Base-by-base conservation (phyloP, 169 alveolate species). In the Perkinsus marinus region DNA sequence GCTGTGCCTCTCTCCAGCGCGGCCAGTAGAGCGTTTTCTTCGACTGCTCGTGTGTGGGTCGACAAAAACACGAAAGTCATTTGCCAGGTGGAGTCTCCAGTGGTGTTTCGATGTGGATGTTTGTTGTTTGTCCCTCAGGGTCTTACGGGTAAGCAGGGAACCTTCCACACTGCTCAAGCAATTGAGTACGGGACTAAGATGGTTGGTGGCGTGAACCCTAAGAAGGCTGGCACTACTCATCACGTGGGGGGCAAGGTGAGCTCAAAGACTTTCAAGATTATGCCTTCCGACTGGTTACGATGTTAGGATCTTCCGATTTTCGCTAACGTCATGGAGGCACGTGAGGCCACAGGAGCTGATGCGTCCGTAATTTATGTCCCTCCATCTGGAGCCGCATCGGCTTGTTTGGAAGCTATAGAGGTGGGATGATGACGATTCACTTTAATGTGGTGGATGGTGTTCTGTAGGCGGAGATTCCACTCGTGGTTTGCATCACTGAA, bases 401-500 rank as follows among this genome's bases (percentile, higher is more conserved):
- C 99, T 34, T 97, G 98, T 57, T 92, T 97, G 68, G 99, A 98
- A 93, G 98, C 99, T 34, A 95, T 97, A 22, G 99, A 98, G 79
- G 79, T 57, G 26, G 7, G 79, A 13, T 26, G 79, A 0, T 13
- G 5, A 57, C 9, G 79, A 13, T 2, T 30, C 26, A 13, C 22
- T 57, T 57, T n/a, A n/a, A n/a, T n/a, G 79, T 2, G n/a, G n/a
- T n/a, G n/a, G n/a, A n/a, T n/a, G n/a, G n/a, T 57, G 7, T 41
- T 10, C 46, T 41, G 3, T 41, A 57, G 94, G 99, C 99, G 3
- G 99, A 98, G 93, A 94, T 98, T 90, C 98, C 97, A 13, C 94
- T 98, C 79, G 97, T 97, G 89, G 99, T 98, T 38, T 97, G 99
- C 94, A 98, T 98, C 93, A 98, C 99, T 3, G 99, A 98, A 93